These are phyloP conservation scores for Clavispora phyllophila DNA, from an alignment of 805 yeast species.

Conservation along the genomic window DNA sequence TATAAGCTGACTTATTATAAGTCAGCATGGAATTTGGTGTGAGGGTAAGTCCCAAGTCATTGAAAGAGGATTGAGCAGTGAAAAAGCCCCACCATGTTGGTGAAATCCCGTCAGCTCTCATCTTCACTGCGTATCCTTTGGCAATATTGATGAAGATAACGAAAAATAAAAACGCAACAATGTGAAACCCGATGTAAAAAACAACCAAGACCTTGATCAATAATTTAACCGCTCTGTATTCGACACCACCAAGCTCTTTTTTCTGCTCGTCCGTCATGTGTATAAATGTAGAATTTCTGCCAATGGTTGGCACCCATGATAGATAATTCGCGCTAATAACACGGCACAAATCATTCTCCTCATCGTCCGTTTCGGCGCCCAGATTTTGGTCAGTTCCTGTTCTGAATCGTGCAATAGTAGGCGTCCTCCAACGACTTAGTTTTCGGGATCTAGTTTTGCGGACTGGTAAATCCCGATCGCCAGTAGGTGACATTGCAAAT, in stretches of 20 bases:
- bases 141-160: slow-evolving; percentile 51
- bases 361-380: slow-evolving; percentile 16
- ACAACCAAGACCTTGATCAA: slow-evolving; percentile 57
- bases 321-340: slow-evolving; percentile 59
- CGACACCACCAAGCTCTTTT: slow-evolving; percentile 96
- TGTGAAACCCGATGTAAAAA: slow-evolving; percentile 76
- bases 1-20: slow-evolving; percentile 60
- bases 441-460: slow-evolving; percentile 6
- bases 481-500: background rate
- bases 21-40: slow-evolving; percentile 76
- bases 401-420: slow-evolving; percentile 5
- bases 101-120: slow-evolving; percentile 54
- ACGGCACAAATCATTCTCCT: slow-evolving; percentile 15
- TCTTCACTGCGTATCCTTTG: slow-evolving; percentile 35
- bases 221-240: slow-evolving; percentile 81
- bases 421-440: slow-evolving; percentile 15
- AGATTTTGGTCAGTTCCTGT: slow-evolving; percentile 14
- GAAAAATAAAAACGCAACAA: slow-evolving; percentile 47
- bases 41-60: slow-evolving; percentile 79
- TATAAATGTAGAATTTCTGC: slow-evolving; percentile 88
- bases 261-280: slow-evolving; percentile 77
- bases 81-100: slow-evolving; percentile 95
- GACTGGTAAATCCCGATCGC: background rate
- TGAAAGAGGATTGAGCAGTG: slow-evolving; percentile 72
- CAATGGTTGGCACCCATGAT: slow-evolving; percentile 88